These are phyloP conservation scores for Eutypa lata DNA, from an alignment of 2,329 filamentous ascomycete species.

Conservation along the genomic window DNA sequence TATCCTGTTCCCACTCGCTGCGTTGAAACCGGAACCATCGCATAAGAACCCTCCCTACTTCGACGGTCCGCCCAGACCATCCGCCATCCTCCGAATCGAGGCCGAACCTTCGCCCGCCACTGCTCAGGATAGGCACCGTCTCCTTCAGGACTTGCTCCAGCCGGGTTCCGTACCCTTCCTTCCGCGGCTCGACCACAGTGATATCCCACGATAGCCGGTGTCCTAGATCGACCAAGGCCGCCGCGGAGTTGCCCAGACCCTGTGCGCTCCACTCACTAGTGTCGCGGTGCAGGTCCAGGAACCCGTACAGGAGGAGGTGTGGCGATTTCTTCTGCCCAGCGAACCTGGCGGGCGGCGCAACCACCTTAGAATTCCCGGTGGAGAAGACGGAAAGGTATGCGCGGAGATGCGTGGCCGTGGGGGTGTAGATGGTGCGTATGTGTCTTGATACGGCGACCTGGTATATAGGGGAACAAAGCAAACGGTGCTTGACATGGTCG, in stretches of 20 bases:
- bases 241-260: conserved; percentile 62
- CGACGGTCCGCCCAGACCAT: conserved; percentile 58
- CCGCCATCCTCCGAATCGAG: conserved; percentile 43
- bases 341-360: conserved; percentile 32
- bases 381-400: conserved; percentile 66
- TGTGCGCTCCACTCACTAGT: conserved; percentile 75
- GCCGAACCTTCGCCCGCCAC: conserved; percentile 42
- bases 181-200: conserved; percentile 45
- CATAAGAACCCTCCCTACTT: conserved; percentile 53
- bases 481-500: conserved; percentile 28
- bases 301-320: conserved; percentile 61
- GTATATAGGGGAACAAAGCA: conserved; percentile 64
- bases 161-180: neutral
- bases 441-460: conserved; percentile 66
- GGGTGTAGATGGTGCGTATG: conserved; percentile 68
- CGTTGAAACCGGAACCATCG: conserved; percentile 62
- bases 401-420: conserved; percentile 73
- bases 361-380: conserved; percentile 31
- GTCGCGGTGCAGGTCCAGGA: conserved; percentile 62
- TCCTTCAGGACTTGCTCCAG: conserved; percentile 43
- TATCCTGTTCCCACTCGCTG: conserved; percentile 31
- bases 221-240: conserved; percentile 61
- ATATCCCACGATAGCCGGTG: conserved; percentile 39
- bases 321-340: conserved; percentile 23
- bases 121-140: conserved; percentile 60